Conservation (phyloP, 371 early-diverging fungal species). For the Mucor circinelloides region DNA sequence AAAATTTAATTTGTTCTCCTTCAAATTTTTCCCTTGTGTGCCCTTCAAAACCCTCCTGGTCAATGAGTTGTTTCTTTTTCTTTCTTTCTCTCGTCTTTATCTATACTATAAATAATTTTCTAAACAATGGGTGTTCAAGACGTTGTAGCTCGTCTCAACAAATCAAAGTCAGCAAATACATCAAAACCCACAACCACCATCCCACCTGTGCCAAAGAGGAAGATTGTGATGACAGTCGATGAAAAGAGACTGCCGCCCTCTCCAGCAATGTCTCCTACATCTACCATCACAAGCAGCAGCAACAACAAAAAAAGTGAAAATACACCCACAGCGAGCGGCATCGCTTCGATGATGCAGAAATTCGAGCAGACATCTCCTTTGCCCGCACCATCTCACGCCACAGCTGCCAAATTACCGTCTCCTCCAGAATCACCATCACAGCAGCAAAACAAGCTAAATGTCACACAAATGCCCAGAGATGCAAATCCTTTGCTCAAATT, state of each 20-base stretch:
- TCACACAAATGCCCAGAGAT: neutral
- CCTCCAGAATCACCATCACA: slow-evolving; percentile 17
- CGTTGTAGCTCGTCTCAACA: slow-evolving; percentile 43
- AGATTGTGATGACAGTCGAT: neutral
- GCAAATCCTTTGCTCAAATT: slow-evolving; percentile 1
- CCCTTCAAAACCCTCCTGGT: neutral
- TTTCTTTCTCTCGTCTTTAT: neutral
- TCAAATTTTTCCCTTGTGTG: neutral
- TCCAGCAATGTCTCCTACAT: slow-evolving; percentile 15
- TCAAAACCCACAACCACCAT: neutral
- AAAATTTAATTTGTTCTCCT: slow-evolving; percentile 4
- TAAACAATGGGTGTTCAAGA: slow-evolving; percentile 44
- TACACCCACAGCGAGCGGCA: neutral
- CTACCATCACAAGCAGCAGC: neutral
- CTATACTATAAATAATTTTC: neutral
- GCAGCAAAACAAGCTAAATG: neutral
- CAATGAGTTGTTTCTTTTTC: neutral
- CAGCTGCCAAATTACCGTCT: neutral
- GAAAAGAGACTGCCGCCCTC: slow-evolving; percentile 7
- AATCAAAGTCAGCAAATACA: slow-evolving; percentile 22
- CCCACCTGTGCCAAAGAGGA: slow-evolving; percentile 10
- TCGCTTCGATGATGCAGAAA: slow-evolving; percentile 29
- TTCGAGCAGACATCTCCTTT: slow-evolving; percentile 20
- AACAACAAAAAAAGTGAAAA: neutral
- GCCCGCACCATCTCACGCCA: neutral